A percentile compares a stretch with the other conserved stretches of the same genome.
Conservation (phyloP, 352 stramenopile genomes). For the Ochromonadaceae sp. region DNA sequence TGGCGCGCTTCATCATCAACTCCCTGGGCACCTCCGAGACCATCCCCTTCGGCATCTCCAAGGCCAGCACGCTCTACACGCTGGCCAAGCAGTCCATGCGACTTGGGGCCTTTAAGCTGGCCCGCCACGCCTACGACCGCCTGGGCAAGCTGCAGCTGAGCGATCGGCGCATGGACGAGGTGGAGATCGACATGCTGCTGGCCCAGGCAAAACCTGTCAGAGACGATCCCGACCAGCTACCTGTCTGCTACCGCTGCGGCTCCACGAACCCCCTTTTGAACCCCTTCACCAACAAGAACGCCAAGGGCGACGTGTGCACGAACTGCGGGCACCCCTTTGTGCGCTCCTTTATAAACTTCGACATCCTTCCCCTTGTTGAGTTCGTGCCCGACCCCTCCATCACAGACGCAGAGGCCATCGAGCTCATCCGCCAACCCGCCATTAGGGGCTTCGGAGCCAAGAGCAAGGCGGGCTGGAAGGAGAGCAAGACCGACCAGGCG, state of each 20-base stretch:
- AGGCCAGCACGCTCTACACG: slow-evolving; percentile 77
- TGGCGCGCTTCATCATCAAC: slow-evolving; percentile 77
- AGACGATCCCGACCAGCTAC: slow-evolving; percentile 76
- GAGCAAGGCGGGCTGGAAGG: slow-evolving; percentile 21
- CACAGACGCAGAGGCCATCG: slow-evolving; percentile 58
- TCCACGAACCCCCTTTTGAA: slow-evolving; percentile 78
- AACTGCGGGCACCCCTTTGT: slow-evolving; percentile 83
- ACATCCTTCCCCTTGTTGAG: slow-evolving; percentile 83
- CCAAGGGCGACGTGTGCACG: slow-evolving; percentile 61
- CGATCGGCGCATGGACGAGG: slow-evolving; percentile 51
- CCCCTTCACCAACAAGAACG: slow-evolving; percentile 35
- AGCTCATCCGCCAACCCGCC: slow-evolving; percentile 51
- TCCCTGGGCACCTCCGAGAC: slow-evolving; percentile 40
- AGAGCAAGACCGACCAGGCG: slow-evolving; percentile 20
- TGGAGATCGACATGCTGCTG: slow-evolving; percentile 76
- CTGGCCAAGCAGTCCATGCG: slow-evolving; percentile 70
- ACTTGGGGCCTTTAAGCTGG: slow-evolving; percentile 76
- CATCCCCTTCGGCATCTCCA: slow-evolving; percentile 58
- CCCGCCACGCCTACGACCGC: slow-evolving; percentile 74
- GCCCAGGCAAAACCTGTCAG: slow-evolving; percentile 75
- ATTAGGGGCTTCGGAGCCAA: not conserved
- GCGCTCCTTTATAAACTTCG: slow-evolving; percentile 81
- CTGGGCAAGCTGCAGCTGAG: slow-evolving; percentile 69
- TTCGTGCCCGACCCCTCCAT: slow-evolving; percentile 54
- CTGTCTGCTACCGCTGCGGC: slow-evolving; percentile 81